Conservation (phyloP, 805 yeast species). For the Candida arabinofermentans region DNA sequence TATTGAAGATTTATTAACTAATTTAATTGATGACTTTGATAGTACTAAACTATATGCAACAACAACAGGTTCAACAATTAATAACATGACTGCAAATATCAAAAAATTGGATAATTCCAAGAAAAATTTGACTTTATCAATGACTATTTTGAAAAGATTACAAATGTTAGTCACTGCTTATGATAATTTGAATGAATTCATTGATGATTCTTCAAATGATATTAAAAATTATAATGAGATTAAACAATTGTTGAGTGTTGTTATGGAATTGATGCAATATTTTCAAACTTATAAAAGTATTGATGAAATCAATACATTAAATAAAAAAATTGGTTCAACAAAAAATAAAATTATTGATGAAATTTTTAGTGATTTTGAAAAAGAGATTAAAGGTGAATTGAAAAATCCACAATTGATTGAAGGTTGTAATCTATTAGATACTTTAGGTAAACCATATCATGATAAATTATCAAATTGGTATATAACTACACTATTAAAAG, state of each 20-base stretch:
- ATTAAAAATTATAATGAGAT: conserved; percentile 47
- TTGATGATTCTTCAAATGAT: conserved; percentile 29
- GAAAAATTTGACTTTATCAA: conserved; percentile 74
- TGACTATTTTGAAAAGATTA: conserved; percentile 81
- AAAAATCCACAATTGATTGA: conserved; percentile 39
- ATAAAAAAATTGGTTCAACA: conserved; percentile 53
- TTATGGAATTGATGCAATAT: conserved; percentile 63
- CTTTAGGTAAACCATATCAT: conserved; percentile 52
- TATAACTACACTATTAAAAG: conserved; percentile 63
- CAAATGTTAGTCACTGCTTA: conserved; percentile 82
- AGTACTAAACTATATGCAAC: conserved; percentile 45
- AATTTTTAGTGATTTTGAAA: conserved; percentile 70
- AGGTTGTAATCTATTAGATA: conserved; percentile 71
- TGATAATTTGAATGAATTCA: conserved; percentile 49
- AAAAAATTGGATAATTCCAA: conserved; percentile 78
- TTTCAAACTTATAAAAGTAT: conserved; percentile 81
- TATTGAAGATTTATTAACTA: conserved; percentile 33
- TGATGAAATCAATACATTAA: conserved; percentile 67
- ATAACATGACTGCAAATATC: conserved; percentile 71
- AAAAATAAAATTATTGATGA: conserved; percentile 63
- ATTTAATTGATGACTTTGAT: conserved; percentile 41
- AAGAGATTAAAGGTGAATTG: conserved; percentile 36
- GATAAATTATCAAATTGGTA: conserved; percentile 71
- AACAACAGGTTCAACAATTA: conserved; percentile 57
- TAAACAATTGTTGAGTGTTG: conserved; percentile 60